Evolutionary conservation across 2,329 filamentous ascomycete species (phyloP).

Genomic region (Sporothrix variecibatus): DNA sequence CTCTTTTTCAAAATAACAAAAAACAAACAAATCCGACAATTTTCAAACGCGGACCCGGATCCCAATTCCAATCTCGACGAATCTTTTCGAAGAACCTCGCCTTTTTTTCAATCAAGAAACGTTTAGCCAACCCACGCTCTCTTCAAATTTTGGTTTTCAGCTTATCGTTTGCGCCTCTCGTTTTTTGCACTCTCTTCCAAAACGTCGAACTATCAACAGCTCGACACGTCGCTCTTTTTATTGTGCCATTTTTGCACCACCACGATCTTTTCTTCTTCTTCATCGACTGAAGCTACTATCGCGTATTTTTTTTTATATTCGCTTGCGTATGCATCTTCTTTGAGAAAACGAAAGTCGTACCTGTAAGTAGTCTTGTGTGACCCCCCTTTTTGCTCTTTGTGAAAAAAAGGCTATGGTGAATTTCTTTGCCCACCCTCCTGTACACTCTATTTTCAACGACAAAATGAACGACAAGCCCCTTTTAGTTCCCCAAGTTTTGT

Average conservation of each 20-base stretch:
- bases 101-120: neutral
- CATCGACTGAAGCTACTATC: constrained; percentile 22
- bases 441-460: neutral
- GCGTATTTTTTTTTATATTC: constrained; percentile 6
- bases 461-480: neutral
- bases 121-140: constrained; percentile 23
- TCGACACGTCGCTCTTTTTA: constrained; percentile 27
- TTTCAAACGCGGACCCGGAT: constrained; percentile 27
- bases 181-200: constrained; percentile 34
- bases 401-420: neutral
- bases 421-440: neutral
- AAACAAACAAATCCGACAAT: constrained; percentile 16
- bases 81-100: neutral
- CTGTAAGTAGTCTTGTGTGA: constrained; percentile 20
- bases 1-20: constrained; percentile 21
- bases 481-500: neutral
- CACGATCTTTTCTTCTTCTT: constrained; percentile 19
- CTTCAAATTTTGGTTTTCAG: constrained; percentile 25
- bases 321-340: constrained; percentile 22
- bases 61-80: constrained; percentile 16
- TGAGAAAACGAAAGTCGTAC: neutral
- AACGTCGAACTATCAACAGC: constrained; percentile 17
- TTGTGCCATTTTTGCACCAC: neutral
- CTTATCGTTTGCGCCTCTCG: constrained; percentile 21
- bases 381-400: neutral